Conservation (phyloP, 2,329 filamentous ascomycete genomes). For the Ophiostoma sp. region DNA sequence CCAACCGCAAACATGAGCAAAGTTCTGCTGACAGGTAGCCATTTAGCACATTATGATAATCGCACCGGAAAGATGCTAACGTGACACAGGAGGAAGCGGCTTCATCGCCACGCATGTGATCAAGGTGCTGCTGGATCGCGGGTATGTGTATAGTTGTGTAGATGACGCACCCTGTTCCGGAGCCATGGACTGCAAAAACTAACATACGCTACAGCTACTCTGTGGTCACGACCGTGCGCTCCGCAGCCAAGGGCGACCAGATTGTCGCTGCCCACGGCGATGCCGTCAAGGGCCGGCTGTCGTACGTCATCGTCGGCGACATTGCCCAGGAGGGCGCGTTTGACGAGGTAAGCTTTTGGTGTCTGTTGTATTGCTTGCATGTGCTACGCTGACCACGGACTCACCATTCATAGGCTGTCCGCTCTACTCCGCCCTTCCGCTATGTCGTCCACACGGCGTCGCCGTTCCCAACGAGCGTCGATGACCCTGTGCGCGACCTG, state of each 20-base stretch:
- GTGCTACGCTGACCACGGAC: neutral
- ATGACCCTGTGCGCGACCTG: constrained; percentile 9
- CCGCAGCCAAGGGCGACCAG: constrained; percentile 14
- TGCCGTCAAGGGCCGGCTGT: constrained; percentile 1
- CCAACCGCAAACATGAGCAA: constrained; percentile 38
- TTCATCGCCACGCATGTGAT: constrained; percentile 52
- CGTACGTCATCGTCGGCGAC: constrained; percentile 7
- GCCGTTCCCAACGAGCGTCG: constrained; percentile 13
- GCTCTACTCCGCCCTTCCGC: constrained; percentile 5
- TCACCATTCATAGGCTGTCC: neutral
- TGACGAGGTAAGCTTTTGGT: constrained; percentile 3
- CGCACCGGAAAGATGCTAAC: neutral
- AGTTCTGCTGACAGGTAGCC: constrained; percentile 42
- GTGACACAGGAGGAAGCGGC: constrained; percentile 42
- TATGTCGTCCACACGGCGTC: constrained; percentile 13
- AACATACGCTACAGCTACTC: neutral
- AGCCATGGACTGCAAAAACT: neutral
- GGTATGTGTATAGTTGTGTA: neutral
- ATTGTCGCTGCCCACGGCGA: neutral
- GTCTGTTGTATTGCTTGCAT: neutral
- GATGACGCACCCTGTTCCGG: neutral
- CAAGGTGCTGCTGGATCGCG: constrained; percentile 46
- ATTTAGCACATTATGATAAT: neutral
- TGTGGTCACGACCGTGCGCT: constrained; percentile 17
- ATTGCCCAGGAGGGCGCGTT: constrained; percentile 15